phyloP scores from a whole-genome alignment of 2,329 filamentous ascomycete genomes.

The Ilyonectria mors-panacis region DNA sequence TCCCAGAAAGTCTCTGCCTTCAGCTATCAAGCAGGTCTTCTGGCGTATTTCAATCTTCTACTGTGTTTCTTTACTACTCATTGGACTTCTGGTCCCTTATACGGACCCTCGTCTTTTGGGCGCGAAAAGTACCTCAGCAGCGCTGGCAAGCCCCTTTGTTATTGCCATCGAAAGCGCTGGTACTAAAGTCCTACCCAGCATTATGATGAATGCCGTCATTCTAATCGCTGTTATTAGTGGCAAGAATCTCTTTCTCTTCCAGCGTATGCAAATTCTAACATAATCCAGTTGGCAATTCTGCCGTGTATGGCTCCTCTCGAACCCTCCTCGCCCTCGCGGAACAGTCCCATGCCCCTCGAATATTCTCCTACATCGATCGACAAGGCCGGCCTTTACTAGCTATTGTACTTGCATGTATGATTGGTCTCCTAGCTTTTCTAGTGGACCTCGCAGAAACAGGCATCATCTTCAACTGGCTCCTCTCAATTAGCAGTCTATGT shows the following conservation, averaged over 20 bases:
- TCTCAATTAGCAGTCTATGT: slow-evolving; percentile 81
- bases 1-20: slow-evolving; percentile 79
- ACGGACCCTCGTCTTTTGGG: slow-evolving; percentile 74
- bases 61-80: slow-evolving; percentile 82
- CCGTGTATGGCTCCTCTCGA: slow-evolving; percentile 89
- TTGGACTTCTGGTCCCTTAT: slow-evolving; percentile 88
- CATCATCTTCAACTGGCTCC: slow-evolving; percentile 62
- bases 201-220: slow-evolving; percentile 97
- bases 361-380: not conserved
- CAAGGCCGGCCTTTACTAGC: not conserved
- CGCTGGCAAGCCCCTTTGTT: slow-evolving; percentile 88
- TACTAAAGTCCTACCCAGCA: slow-evolving; percentile 82
- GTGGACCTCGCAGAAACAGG: not conserved
- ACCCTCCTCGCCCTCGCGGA: not conserved
- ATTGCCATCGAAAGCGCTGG: slow-evolving; percentile 90
- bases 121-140: slow-evolving; percentile 69
- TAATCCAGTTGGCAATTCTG: slow-evolving; percentile 79
- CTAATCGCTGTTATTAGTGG: slow-evolving; percentile 88
- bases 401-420: slow-evolving; percentile 67
- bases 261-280: too few species aligned
- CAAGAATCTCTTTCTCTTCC: too few species aligned
- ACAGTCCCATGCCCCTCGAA: slow-evolving; percentile 62
- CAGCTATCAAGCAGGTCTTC: slow-evolving; percentile 92
- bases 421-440: not conserved
- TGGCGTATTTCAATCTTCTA: slow-evolving; percentile 95